A percentile compares a stretch with the other conserved stretches of the same genome.
Evolutionary conservation across 805 yeast genomes (phyloP).

Genomic region (Candida sithepensis): DNA sequence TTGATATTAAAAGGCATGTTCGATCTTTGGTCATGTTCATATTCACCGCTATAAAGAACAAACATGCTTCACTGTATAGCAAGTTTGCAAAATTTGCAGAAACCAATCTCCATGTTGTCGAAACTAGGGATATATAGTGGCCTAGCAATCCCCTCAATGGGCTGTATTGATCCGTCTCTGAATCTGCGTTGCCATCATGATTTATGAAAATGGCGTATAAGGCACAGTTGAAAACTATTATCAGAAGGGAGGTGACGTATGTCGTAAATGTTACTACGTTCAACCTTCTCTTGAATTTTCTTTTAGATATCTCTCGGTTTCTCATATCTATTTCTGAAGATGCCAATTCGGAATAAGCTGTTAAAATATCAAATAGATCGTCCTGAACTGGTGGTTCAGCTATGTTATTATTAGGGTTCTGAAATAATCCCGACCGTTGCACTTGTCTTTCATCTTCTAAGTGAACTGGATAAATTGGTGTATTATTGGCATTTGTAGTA

Average conservation of each 20-base stretch:
- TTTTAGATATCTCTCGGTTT: background rate
- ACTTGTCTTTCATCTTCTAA: no score
- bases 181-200: background rate
- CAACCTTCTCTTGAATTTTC: background rate
- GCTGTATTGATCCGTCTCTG: background rate
- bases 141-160: background rate
- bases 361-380: background rate
- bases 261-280: background rate
- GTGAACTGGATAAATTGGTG: no score
- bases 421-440: background rate
- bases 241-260: background rate
- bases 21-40: background rate
- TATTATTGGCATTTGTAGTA: background rate
- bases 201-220: background rate
- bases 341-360: background rate
- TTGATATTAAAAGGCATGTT: background rate
- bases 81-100: background rate
- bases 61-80: background rate
- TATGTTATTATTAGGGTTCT: background rate
- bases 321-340: background rate
- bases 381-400: background rate
- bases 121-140: background rate
- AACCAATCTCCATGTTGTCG: background rate
- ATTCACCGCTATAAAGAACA: background rate
- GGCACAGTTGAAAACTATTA: background rate